phyloP scores from a whole-genome alignment of 805 yeast species.

The Pichia californica region DNA sequence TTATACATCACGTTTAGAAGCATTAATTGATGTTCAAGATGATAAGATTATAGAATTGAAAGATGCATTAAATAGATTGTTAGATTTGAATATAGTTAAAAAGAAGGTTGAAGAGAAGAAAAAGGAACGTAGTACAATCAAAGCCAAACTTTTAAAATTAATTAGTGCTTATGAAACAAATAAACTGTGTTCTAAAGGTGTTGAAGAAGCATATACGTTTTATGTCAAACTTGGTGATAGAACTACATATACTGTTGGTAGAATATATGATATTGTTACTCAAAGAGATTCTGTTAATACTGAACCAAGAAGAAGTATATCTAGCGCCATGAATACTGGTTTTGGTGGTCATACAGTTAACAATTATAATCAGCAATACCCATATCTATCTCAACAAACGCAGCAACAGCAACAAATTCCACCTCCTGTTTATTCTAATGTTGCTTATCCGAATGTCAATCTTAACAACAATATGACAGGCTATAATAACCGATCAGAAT shows the following conservation, averaged over 20 bases:
- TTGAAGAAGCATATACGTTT: constrained; percentile 54
- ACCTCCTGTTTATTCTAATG: constrained; percentile 5
- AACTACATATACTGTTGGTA: constrained; percentile 30
- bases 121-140: constrained; percentile 32
- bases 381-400: no score
- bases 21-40: constrained; percentile 61
- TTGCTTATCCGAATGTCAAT: background rate
- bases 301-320: constrained; percentile 5
- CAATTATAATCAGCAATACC: background rate
- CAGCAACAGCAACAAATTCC: background rate
- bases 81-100: constrained; percentile 42
- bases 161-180: constrained; percentile 50
- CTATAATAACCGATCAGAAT: background rate
- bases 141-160: constrained; percentile 35
- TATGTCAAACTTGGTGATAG: constrained; percentile 36
- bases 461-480: no score
- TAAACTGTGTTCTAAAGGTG: constrained; percentile 52
- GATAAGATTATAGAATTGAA: constrained; percentile 38
- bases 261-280: constrained; percentile 24
- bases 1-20: constrained; percentile 57
- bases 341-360: constrained; percentile 9
- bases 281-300: constrained; percentile 21
- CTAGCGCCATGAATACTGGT: constrained; percentile 11
- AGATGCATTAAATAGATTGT: constrained; percentile 34
- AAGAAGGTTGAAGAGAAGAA: constrained; percentile 38